Evolutionary conservation across 1,284 basidiomycete species (phyloP).

Genomic region (Apiotrichum siamense): DNA sequence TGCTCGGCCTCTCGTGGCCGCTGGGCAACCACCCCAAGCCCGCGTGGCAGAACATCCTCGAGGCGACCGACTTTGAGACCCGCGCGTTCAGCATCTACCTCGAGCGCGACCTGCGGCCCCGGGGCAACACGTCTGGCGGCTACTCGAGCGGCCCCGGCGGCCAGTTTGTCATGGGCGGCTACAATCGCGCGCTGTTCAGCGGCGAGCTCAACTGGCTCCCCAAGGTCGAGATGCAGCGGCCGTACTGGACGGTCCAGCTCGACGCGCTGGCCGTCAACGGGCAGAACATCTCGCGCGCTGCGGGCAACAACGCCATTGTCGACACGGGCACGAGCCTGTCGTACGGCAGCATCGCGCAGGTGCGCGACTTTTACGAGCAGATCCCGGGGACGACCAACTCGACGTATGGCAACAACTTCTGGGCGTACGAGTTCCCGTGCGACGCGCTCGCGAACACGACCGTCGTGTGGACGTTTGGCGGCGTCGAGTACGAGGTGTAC

Average conservation of each 20-base stretch:
- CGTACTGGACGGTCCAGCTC: background rate
- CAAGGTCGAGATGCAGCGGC: too few relatives aligned
- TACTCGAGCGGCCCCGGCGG: background rate
- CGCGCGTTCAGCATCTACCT: slow-evolving; percentile 4
- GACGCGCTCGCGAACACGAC: background rate
- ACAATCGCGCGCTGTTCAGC: background rate
- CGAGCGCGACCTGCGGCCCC: background rate
- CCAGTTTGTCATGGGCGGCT: background rate
- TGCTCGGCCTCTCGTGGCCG: slow-evolving; percentile 1
- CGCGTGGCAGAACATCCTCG: slow-evolving; percentile 2
- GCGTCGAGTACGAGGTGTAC: background rate
- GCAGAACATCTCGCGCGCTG: background rate
- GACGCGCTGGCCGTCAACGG: background rate
- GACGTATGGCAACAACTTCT: background rate
- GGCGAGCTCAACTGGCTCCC: background rate
- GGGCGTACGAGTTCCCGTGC: background rate
- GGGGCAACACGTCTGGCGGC: background rate
- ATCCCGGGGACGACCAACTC: background rate
- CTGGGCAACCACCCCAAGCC: background rate
- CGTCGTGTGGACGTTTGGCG: slow-evolving; percentile 1
- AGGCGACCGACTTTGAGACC: background rate
- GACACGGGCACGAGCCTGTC: background rate
- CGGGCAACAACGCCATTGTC: background rate
- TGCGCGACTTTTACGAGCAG: background rate
- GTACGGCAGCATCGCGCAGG: background rate